A percentile compares a stretch with the other conserved stretches of the same genome.
Conservation (phyloP, 1,139 yeast genomes). For the Williopsis jadinii region DNA sequence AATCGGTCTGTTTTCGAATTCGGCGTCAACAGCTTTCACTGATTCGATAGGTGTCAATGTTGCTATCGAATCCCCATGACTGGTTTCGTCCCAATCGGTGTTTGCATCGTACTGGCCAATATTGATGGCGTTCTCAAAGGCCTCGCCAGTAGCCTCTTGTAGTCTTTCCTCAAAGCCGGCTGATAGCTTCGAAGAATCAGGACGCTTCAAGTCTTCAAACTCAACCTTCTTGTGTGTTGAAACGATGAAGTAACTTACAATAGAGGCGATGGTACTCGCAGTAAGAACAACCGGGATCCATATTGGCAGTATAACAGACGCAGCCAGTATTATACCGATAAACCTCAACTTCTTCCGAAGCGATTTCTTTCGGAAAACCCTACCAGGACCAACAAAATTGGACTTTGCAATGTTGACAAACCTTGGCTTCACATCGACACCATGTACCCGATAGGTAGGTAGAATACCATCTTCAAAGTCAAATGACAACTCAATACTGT, state of each 20-base stretch:
- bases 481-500: slow-evolving; percentile 24
- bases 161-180: slow-evolving; percentile 7
- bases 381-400: slow-evolving; percentile 13
- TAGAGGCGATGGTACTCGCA: slow-evolving; percentile 32
- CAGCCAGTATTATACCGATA: slow-evolving; percentile 27
- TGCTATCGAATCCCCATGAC: neutral
- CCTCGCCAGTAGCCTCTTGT: slow-evolving; percentile 16
- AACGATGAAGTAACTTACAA: slow-evolving; percentile 19
- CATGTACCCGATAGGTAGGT: slow-evolving; percentile 15
- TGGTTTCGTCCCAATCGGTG: slow-evolving; percentile 11
- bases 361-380: slow-evolving; percentile 1
- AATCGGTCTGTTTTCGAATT: slow-evolving; percentile 16
- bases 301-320: slow-evolving; percentile 38
- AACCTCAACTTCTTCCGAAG: slow-evolving; percentile 23
- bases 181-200: slow-evolving; percentile 1
- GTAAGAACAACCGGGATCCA: slow-evolving; percentile 48
- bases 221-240: slow-evolving; percentile 13
- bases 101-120: slow-evolving; percentile 15
- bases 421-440: slow-evolving; percentile 36
- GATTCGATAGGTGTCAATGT: neutral
- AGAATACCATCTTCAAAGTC: slow-evolving; percentile 9
- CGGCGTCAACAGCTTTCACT: neutral
- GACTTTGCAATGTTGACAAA: slow-evolving; percentile 46
- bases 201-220: slow-evolving; percentile 9
- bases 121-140: slow-evolving; percentile 17